These are phyloP conservation scores for Starmerella bombi DNA, from an alignment of 805 yeast species.

Conservation along the genomic window DNA sequence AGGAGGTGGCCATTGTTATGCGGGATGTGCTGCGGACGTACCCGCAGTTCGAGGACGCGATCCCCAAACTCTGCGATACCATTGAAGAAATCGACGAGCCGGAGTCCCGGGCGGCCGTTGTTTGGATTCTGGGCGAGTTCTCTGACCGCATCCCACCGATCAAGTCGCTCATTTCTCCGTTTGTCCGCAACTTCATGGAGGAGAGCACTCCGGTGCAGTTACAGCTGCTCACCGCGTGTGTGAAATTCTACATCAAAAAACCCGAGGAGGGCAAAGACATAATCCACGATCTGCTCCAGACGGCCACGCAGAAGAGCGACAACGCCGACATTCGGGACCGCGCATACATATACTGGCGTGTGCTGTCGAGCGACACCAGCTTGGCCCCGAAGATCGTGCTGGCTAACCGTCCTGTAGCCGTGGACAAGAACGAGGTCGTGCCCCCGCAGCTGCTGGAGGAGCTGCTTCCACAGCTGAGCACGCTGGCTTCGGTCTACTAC, in stretches of 20 bases:
- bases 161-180: conserved; percentile 30
- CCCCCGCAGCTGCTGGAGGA: conserved; percentile 55
- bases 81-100: conserved; percentile 58
- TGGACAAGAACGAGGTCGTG: conserved; percentile 57
- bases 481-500: conserved; percentile 79
- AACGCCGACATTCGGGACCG: conserved; percentile 83
- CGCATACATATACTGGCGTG: conserved; percentile 78
- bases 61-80: conserved; percentile 34
- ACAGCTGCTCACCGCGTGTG: conserved; percentile 60
- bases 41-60: conserved; percentile 43
- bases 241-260: conserved; percentile 51
- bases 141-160: conserved; percentile 38
- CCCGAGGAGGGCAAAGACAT: conserved; percentile 46
- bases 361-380: conserved; percentile 67
- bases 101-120: conserved; percentile 62
- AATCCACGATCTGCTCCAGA: conserved; percentile 69
- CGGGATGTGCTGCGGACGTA: conserved; percentile 66
- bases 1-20: conserved; percentile 65
- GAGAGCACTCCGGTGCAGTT: conserved; percentile 69
- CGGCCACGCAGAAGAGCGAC: conserved; percentile 61
- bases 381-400: conserved; percentile 52
- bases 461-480: conserved; percentile 61
- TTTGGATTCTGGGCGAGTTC: conserved; percentile 78
- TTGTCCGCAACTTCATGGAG: conserved; percentile 40
- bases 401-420: conserved; percentile 54